phyloP scores from a whole-genome alignment of 192 early-diverging fungal species.

The Entomortierella parvispora region DNA sequence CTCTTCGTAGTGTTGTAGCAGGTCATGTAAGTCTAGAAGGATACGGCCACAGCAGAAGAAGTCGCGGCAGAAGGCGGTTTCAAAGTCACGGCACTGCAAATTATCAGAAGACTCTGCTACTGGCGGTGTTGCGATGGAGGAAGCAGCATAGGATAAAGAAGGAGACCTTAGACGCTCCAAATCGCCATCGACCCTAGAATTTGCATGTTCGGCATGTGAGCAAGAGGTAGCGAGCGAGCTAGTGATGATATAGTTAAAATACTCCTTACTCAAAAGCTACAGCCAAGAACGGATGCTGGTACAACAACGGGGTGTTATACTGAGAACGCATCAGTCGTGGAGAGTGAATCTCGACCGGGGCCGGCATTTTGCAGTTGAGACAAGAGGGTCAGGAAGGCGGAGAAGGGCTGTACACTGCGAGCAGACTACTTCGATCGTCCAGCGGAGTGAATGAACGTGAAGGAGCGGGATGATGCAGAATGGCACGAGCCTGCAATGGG shows the following conservation, averaged over 20 bases:
- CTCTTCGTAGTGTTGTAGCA: slow-evolving; percentile 96
- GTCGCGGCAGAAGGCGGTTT: slow-evolving; percentile 92
- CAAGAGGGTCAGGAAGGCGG: too few relatives aligned
- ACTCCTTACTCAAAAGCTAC: slow-evolving; percentile 23
- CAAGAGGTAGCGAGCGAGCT: neutral
- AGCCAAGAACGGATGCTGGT: slow-evolving; percentile 11
- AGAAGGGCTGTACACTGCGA: too few relatives aligned
- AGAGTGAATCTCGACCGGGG: slow-evolving; percentile 21
- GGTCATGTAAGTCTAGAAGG: slow-evolving; percentile 89
- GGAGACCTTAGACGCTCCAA: slow-evolving; percentile 1
- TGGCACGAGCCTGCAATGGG: too few relatives aligned
- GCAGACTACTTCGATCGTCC: too few relatives aligned
- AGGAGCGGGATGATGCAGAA: too few relatives aligned
- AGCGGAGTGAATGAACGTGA: too few relatives aligned
- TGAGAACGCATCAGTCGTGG: slow-evolving; percentile 5
- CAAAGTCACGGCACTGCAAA: slow-evolving; percentile 74
- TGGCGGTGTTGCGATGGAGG: neutral
- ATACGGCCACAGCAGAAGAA: slow-evolving; percentile 92
- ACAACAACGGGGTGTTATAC: slow-evolving; percentile 13
- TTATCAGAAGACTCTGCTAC: neutral
- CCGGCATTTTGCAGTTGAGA: slow-evolving; percentile 12
- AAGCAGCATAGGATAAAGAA: neutral
- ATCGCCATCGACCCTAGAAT: slow-evolving; percentile 17
- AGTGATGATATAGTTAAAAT: neutral
- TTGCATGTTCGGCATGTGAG: neutral